Evolutionary conservation across 2,329 filamentous ascomycete genomes (phyloP).

Genomic region (Exserohilum turcica): DNA sequence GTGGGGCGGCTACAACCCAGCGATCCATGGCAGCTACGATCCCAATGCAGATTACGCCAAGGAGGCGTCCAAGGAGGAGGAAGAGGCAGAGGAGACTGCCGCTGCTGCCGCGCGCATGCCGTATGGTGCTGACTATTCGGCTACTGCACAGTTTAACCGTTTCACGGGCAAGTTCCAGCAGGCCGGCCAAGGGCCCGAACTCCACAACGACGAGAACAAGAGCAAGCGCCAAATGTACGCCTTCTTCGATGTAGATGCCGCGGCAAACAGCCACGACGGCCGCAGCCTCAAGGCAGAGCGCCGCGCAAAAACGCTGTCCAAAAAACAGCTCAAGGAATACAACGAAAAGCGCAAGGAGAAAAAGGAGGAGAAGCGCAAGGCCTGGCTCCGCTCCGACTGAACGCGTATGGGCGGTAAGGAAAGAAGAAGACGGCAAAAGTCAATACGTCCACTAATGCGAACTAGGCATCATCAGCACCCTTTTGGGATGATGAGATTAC

Average conservation of each 20-base stretch:
- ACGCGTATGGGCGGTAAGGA: constrained; percentile 36
- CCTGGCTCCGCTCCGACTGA: constrained; percentile 82
- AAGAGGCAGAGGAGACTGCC: constrained; percentile 38
- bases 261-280: constrained; percentile 88
- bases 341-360: constrained; percentile 86
- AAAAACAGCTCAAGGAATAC: constrained; percentile 86
- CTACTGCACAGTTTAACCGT: constrained; percentile 83
- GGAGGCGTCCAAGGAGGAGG: constrained; percentile 49
- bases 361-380: constrained; percentile 92
- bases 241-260: constrained; percentile 94
- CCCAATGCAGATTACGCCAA: constrained; percentile 90
- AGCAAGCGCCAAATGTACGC: constrained; percentile 86
- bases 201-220: constrained; percentile 87
- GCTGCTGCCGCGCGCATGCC: constrained; percentile 33
- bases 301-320: constrained; percentile 79
- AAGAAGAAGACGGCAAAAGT: constrained; percentile 19
- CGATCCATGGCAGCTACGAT: constrained; percentile 95
- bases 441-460: constrained; percentile 39
- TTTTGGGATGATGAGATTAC: constrained; percentile 3
- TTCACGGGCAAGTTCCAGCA: constrained; percentile 85
- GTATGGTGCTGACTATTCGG: constrained; percentile 60
- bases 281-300: constrained; percentile 90
- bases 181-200: constrained; percentile 69
- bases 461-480: constrained; percentile 16
- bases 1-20: constrained; percentile 87